Evolutionary conservation across 139 green algal genomes (phyloP).

Genomic region (Chlamydomonas sp.): DNA sequence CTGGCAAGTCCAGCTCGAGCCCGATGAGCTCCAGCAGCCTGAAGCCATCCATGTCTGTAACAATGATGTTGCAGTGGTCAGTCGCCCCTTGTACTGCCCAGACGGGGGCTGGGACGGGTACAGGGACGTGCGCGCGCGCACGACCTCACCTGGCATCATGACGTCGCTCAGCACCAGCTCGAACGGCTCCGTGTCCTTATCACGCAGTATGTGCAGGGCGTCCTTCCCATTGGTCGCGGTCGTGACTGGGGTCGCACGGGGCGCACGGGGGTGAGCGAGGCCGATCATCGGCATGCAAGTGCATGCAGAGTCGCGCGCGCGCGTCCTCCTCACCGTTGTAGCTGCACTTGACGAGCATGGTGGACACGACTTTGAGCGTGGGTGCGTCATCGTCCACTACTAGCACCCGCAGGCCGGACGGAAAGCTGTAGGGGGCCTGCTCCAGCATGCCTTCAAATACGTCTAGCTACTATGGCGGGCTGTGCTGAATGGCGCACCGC

Average conservation of each 20-base stretch:
- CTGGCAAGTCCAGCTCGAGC: constrained; percentile 87
- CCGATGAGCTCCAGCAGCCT: constrained; percentile 85
- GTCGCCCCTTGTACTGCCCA: too few relatives aligned
- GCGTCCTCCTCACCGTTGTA: constrained; percentile 64
- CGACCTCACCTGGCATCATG: constrained; percentile 80
- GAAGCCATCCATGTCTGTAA: constrained; percentile 94
- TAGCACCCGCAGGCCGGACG: constrained; percentile 74
- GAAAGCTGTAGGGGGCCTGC: too few relatives aligned
- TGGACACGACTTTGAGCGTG: constrained; percentile 84
- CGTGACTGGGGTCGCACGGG: not conserved
- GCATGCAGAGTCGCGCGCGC: not conserved
- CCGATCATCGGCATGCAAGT: not conserved
- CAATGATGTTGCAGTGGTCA: too few relatives aligned
- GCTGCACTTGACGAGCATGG: constrained; percentile 80
- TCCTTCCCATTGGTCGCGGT: not conserved
- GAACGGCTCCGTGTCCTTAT: constrained; percentile 42
- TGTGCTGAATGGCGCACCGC: too few relatives aligned
- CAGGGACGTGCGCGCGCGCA: too few relatives aligned
- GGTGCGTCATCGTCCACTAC: constrained; percentile 90
- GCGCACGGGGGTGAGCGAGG: not conserved
- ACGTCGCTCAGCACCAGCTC: constrained; percentile 95
- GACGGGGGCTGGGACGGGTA: too few relatives aligned
- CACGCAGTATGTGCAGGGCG: constrained; percentile 4
- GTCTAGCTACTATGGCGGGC: too few relatives aligned
- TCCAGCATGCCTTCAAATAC: too few relatives aligned